Evolutionary conservation across 257 asterid species (phyloP), one percentile per base, ranked within the genome.

Genomic region (Rauvolfia tetraphylla): DNA sequence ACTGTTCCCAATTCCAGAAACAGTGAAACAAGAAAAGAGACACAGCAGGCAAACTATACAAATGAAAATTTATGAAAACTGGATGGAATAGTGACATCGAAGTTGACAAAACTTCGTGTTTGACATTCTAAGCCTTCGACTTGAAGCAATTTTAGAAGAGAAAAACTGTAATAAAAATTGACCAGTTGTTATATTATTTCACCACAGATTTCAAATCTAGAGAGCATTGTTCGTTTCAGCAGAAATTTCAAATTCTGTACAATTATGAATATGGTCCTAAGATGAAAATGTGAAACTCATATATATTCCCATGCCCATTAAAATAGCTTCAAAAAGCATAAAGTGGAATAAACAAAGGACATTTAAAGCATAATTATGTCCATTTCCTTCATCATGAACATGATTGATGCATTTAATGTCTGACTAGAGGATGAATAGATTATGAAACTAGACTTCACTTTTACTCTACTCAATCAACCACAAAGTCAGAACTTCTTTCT

Each of bases 81-180:
- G 8, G 3, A 65, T 49, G 29, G 23, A 51, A 58, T 57, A 58
- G 31, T 6, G 1, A 51, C 41, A 39, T 42, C 34, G 20, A 17
- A 44, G 34, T 38, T 75, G n/a, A 44, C 61, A 44, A 44, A 20
- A 62, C 29, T 39, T 54, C 22, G 56, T 56, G 38, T 48, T 10
- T 41, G 17, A 39, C 68, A 36, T 72, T 71, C 72, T 44, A 71
- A 71, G 29, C 65, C 75, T 59, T 77, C 76, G 25, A 33, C 1
- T 68, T 68, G 9, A 53, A 27, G 80, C 53, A 77, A 70, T 34
- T 23, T 18, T 4, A 22, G 70, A 57, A 76, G 59, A 41, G 27
- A 36, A 10, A 13, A 63, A 14, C 2, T 18, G 54, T 17, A 18
- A 63, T 61, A 48, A 20, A 76, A 41, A 49, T 25, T 66, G 15